phyloP scores from a whole-genome alignment of 257 asterid species.

The Cynanchum wilfordii region DNA sequence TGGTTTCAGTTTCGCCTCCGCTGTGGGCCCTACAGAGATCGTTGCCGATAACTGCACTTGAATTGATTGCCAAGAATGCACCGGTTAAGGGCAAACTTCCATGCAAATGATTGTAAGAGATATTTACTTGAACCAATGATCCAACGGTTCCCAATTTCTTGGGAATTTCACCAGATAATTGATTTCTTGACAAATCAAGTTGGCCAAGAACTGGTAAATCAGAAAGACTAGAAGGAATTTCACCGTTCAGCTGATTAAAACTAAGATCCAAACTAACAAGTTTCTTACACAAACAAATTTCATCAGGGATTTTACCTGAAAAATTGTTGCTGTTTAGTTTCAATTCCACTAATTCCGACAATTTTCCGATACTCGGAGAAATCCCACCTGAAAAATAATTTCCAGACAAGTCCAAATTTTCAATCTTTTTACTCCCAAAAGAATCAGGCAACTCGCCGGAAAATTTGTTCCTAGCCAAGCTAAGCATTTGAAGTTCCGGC shows the following conservation, averaged over 20 bases:
- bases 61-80: constrained; percentile 63
- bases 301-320: constrained; percentile 57
- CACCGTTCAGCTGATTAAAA: constrained; percentile 48
- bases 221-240: constrained; percentile 52
- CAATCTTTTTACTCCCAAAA: constrained; percentile 57
- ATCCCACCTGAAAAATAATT: constrained; percentile 51
- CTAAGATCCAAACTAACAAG: constrained; percentile 70
- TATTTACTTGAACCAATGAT: constrained; percentile 63
- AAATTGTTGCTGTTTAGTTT: constrained; percentile 45
- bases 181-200: constrained; percentile 67
- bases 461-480: constrained; percentile 49
- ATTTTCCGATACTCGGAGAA: constrained; percentile 40
- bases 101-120: constrained; percentile 60
- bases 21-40: constrained; percentile 13
- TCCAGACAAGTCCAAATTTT: constrained; percentile 57
- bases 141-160: constrained; percentile 47
- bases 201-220: constrained; percentile 70
- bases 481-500: constrained; percentile 82
- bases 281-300: constrained; percentile 53
- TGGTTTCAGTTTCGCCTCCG: constrained; percentile 25
- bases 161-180: constrained; percentile 56
- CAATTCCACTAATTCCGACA: constrained; percentile 49
- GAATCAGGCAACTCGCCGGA: constrained; percentile 42
- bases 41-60: constrained; percentile 52
- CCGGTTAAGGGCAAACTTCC: constrained; percentile 68